Conservation (phyloP, 2,329 filamentous ascomycete genomes). For the Stemphylium vesicarium region DNA sequence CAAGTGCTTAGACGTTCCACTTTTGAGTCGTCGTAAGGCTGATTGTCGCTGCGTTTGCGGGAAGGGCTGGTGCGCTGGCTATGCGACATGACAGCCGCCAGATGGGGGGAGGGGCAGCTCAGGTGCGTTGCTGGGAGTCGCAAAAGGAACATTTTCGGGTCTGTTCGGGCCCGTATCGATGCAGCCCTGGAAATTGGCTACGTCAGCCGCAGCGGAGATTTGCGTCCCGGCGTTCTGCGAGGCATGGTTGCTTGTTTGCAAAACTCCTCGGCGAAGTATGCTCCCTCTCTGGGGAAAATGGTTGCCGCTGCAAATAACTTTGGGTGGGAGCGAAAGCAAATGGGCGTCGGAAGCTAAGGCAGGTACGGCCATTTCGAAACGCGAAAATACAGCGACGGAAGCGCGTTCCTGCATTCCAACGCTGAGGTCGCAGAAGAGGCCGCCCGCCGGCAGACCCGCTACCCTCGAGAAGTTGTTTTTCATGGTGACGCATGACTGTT, state of each 20-base stretch:
- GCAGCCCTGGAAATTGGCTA: neutral
- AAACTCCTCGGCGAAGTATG: neutral
- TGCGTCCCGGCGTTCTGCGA: neutral
- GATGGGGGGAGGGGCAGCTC: neutral
- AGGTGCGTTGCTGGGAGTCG: neutral
- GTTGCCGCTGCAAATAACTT: neutral
- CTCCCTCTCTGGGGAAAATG: neutral
- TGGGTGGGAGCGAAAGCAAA: neutral
- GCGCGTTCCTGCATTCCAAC: conserved; percentile 13
- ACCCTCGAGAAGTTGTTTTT: neutral
- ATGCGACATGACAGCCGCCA: conserved; percentile 6
- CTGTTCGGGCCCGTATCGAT: neutral
- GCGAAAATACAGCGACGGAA: conserved; percentile 1
- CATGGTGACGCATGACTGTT: neutral
- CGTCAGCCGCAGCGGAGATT: neutral
- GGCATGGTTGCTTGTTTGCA: neutral
- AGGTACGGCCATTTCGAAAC: conserved; percentile 13
- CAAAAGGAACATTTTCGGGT: neutral
- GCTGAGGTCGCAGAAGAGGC: conserved; percentile 11
- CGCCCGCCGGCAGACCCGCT: neutral
- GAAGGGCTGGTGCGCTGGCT: conserved; percentile 13
- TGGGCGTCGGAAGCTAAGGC: conserved; percentile 9
- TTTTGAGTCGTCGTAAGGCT: conserved; percentile 4
- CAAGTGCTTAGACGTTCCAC: conserved; percentile 5
- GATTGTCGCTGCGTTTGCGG: conserved; percentile 13